Evolutionary conservation across 2,329 filamentous ascomycete species (phyloP).

Genomic region (Monilinia aucupariae): DNA sequence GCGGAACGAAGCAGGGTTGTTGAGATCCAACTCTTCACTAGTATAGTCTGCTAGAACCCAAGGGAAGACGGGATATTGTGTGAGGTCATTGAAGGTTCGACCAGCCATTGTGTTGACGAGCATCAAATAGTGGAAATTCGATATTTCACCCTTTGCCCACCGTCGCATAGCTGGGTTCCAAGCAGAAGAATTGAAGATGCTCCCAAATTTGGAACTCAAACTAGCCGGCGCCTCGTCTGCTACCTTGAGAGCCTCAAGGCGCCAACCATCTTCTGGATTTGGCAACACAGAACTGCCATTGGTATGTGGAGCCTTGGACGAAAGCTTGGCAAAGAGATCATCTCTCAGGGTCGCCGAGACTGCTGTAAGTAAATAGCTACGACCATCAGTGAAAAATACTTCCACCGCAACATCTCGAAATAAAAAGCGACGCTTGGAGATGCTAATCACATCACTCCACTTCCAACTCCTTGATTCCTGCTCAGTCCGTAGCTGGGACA

Average conservation of each 20-base stretch:
- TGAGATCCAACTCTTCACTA: slow-evolving; percentile 84
- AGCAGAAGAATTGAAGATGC: slow-evolving; percentile 77
- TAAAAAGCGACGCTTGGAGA: slow-evolving; percentile 90
- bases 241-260: slow-evolving; percentile 75
- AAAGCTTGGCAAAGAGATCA: slow-evolving; percentile 71
- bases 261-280: slow-evolving; percentile 84
- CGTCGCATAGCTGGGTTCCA: slow-evolving; percentile 80
- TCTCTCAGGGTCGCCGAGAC: slow-evolving; percentile 70
- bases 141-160: slow-evolving; percentile 92
- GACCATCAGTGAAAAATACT: slow-evolving; percentile 93
- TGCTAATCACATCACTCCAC: slow-evolving; percentile 89
- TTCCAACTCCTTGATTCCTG: slow-evolving; percentile 87
- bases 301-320: slow-evolving; percentile 74
- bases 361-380: slow-evolving; percentile 87
- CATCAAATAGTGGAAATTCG: slow-evolving; percentile 99
- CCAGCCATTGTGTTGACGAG: slow-evolving; percentile 96
- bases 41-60: slow-evolving; percentile 97
- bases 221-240: slow-evolving; percentile 54
- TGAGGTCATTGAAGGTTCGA: slow-evolving; percentile 94
- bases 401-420: slow-evolving; percentile 97
- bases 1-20: slow-evolving; percentile 77
- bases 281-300: slow-evolving; percentile 62
- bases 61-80: slow-evolving; percentile 95
- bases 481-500: slow-evolving; percentile 50
- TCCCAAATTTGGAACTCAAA: slow-evolving; percentile 84